Percentiles rank a stretch among this genome's conserved stretches.
Evolutionary conservation across 176 grass and related monocot genomes (phyloP).

Genomic region (Cocos nucifera): DNA sequence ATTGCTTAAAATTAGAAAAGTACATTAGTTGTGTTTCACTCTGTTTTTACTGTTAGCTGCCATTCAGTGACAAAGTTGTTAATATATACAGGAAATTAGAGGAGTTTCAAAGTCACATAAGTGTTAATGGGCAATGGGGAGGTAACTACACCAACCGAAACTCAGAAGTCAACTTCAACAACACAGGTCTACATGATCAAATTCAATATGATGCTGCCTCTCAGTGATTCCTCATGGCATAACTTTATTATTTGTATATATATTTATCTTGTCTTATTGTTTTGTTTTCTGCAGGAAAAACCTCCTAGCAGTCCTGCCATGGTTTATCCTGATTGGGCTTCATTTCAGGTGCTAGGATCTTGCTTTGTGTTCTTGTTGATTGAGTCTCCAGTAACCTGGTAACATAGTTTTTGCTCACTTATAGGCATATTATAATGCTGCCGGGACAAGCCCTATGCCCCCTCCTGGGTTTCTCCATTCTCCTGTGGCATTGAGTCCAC

Average conservation of each 20-base stretch:
- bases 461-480: constrained; percentile 44
- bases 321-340: constrained; percentile 55
- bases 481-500: constrained; percentile 29
- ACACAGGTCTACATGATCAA: constrained; percentile 34
- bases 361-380: background rate
- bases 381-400: no score
- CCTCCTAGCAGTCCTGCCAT: constrained; percentile 40
- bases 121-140: constrained; percentile 41
- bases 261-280: constrained; percentile 25
- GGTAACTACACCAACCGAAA: constrained; percentile 40
- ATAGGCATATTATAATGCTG: constrained; percentile 51
- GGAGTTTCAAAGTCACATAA: no score
- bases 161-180: constrained; percentile 35
- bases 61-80: no score
- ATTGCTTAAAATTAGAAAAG: no score
- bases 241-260: no score
- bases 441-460: constrained; percentile 39
- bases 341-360: constrained; percentile 40
- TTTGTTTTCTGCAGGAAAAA: constrained; percentile 44
- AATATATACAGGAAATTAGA: no score
- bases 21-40: no score
- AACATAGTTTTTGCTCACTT: constrained; percentile 1
- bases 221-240: no score
- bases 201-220: background rate
- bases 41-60: no score